A percentile compares a stretch with the other conserved stretches of the same genome.
phyloP scores from a whole-genome alignment of 345 rosid species.

The Camelina sativa region DNA sequence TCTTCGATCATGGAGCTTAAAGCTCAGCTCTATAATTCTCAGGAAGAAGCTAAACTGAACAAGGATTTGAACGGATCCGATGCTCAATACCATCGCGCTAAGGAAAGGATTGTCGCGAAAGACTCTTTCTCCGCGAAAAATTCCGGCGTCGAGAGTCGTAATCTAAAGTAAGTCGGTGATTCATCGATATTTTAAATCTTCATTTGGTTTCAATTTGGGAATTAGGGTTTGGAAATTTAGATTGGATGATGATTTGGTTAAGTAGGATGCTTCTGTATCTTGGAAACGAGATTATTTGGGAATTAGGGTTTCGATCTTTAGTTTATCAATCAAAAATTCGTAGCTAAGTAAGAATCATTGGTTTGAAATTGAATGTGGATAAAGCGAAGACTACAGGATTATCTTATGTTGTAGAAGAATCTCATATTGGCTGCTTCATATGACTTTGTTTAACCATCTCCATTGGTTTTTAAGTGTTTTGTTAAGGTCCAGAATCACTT shows the following conservation, averaged over 20 bases:
- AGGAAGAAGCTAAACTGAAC: conserved; percentile 73
- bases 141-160: conserved; percentile 85
- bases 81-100: conserved; percentile 78
- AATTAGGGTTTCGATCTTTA: too few species aligned
- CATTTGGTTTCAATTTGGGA: too few species aligned
- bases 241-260: not conserved
- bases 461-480: not conserved
- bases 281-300: too few species aligned
- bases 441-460: conserved; percentile 1
- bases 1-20: conserved; percentile 88
- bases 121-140: conserved; percentile 67
- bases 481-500: not conserved
- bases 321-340: not conserved
- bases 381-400: not conserved
- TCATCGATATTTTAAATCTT: too few species aligned
- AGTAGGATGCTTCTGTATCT: not conserved
- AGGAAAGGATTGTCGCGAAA: conserved; percentile 54
- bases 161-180: conserved; percentile 54
- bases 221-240: conserved; percentile 17
- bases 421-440: conserved; percentile 3
- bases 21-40: conserved; percentile 86
- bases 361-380: not conserved
- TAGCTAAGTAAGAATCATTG: not conserved
- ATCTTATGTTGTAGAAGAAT: conserved; percentile 3
- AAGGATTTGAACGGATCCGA: conserved; percentile 66